Evolutionary conservation across 768 basidiomycete species (phyloP), one percentile per base, ranked within the genome.

Genomic region (Dictyophora rubrovolvata): DNA sequence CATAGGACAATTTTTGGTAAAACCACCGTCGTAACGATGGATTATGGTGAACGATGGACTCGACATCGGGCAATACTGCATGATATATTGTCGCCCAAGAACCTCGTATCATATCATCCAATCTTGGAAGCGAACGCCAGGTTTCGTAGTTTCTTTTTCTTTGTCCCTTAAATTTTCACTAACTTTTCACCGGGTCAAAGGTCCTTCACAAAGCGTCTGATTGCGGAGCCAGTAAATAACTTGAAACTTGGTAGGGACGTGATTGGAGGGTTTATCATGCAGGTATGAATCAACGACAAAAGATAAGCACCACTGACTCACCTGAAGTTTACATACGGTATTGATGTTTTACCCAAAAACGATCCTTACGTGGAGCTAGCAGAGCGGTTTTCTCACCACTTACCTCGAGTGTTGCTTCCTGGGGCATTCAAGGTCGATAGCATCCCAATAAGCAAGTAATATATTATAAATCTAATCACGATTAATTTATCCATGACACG

Each of bases 281-380:
- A 57, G 33, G 56, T 57, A 49, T 14, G 20, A 9, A 35, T 23
- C 18, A 10, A n/a, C 2, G 1, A 20, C 3, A 33, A 8, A 17
- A 8, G 17, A 18, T 34, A 18, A n/a, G 7, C 17, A 17, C 5
- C 17, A 16, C 22, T 21, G 18, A n/a, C n/a, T n/a, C n/a, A 49
- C 9, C 10, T 28, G 54, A 69, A 69, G 36, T 63, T 75, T 7
- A 65, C 69, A 0, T 78, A 79, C 42, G 77, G 77, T 1, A 75
- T 76, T 58, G 64, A 72, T 14, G 68, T 74, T 12, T 57, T 69
- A 57, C 62, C 70, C 1, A 66, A 62, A 20, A 61, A 73, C 0
- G 77, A 79, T 54, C 72, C 67, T 14, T 72, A 75, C 57, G 62
- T 76, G 18, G 61, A 57, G 12, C 56, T 71, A 36, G 70, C 68